Evolutionary conservation across 164 flowering plant genomes (phyloP), one percentile per base, ranked within the genome.

Genomic region (Magnolia kwangsiensis): DNA sequence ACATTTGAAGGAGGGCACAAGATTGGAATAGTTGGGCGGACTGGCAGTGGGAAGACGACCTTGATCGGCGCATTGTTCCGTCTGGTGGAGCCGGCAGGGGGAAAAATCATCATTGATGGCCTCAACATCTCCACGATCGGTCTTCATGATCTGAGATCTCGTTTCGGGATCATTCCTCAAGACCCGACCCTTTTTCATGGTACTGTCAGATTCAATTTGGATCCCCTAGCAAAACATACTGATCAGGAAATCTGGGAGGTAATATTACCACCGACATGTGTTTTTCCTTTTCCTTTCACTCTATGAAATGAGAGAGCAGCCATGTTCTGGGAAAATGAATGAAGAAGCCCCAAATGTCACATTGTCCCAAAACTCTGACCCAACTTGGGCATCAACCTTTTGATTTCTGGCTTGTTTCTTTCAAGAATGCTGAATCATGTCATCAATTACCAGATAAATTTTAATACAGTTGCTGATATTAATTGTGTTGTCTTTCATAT

Each of bases 31-130:
- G 98, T 93, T 80, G 98, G 98, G 8, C 75, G 97, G 69, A 93
- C 96, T 10, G 95, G 97, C 8, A 90, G 95, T 79, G 97, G 97
- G 73, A 92, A 92, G 76, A 86, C 91, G 10, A 91, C 94, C 37
- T 79, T 92, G n/a, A 87, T 93, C 11, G 72, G 92, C 72, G 88
- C 88, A 10, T 78, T 90, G 81, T 90, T 90, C 74, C 89, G 92
- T 18, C 72, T 90, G 73, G 91, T 92, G 21, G 97, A 92, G 78
- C 92, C 97, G 9, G 69, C 82, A 69, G 86, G 77, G 10, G 97
- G 94, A 20, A 85, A 73, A 69, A 87, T 92, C 6, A 11, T 86
- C 4, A 81, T 92, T 11, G 94, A 92, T 83, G 88, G 73, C 65
- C 29, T 88, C 27, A 87, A 92, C 77, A 90, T 92, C 51, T 80